A percentile compares a stretch with the other conserved stretches of the same genome.
phyloP scores from a whole-genome alignment of 1,284 basidiomycete genomes.

The Leccinum pachyderme region DNA sequence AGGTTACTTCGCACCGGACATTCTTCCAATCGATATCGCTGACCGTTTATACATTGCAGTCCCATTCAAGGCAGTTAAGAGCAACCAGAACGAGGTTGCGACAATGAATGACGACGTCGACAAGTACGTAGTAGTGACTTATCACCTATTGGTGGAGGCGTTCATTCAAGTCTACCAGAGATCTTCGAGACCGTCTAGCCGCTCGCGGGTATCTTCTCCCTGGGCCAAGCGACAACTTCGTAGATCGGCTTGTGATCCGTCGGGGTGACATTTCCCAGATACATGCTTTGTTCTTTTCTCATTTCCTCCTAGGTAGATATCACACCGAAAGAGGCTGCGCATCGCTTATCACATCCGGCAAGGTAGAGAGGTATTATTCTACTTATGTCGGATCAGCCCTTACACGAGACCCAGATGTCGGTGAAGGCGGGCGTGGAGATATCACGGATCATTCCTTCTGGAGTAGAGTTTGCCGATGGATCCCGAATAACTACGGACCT shows the following conservation, averaged over 20 bases:
- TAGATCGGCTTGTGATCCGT: slow-evolving; percentile 15
- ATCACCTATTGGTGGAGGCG: not conserved
- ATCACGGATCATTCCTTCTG: slow-evolving; percentile 15
- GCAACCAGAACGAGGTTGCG: slow-evolving; percentile 6
- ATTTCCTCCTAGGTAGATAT: slow-evolving; percentile 7
- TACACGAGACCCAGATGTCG: slow-evolving; percentile 5
- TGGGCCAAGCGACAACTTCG: slow-evolving; percentile 6
- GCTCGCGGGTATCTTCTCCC: slow-evolving; percentile 14
- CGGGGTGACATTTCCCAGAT: slow-evolving; percentile 2
- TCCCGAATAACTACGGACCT: slow-evolving; percentile 26
- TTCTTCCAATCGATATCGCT: slow-evolving; percentile 15
- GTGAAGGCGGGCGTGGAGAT: slow-evolving; percentile 17
- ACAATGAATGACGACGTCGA: slow-evolving; percentile 10
- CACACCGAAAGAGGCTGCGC: slow-evolving; percentile 17
- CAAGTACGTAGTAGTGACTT: slow-evolving; percentile 1
- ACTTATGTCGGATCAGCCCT: not conserved
- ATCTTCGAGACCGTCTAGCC: slow-evolving; percentile 6
- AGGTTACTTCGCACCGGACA: slow-evolving; percentile 16
- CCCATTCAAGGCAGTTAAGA: slow-evolving; percentile 11
- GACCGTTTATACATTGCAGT: slow-evolving; percentile 16
- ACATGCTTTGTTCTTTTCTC: not conserved
- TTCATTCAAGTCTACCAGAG: slow-evolving; percentile 1
- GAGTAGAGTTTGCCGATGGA: slow-evolving; percentile 27
- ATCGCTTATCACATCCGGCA: slow-evolving; percentile 13
- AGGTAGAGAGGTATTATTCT: slow-evolving; percentile 2